Evolutionary conservation across 2,329 filamentous ascomycete genomes (phyloP).

Genomic region (Didymella segeticola): DNA sequence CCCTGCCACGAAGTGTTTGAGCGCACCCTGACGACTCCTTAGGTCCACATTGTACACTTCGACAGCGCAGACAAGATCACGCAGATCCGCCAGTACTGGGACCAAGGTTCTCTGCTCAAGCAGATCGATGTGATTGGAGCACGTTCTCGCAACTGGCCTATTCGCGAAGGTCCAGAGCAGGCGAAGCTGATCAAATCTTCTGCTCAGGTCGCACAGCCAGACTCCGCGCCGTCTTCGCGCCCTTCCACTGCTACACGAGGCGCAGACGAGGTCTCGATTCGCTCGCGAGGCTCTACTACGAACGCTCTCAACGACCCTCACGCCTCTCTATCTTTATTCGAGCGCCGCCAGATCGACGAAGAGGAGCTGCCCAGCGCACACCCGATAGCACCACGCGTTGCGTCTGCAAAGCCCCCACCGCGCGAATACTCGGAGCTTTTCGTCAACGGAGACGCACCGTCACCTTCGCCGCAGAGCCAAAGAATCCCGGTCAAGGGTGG

Average conservation of each 20-base stretch:
- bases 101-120: conserved; percentile 91
- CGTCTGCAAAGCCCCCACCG: conserved; percentile 73
- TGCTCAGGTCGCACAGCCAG: conserved; percentile 44
- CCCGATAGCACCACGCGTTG: conserved; percentile 64
- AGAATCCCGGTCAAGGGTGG: conserved; percentile 54
- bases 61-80: conserved; percentile 77
- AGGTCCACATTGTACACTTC: conserved; percentile 82
- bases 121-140: conserved; percentile 92
- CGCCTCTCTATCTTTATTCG: conserved; percentile 77
- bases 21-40: conserved; percentile 18
- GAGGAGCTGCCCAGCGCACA: conserved; percentile 55
- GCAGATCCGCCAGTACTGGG: conserved; percentile 91
- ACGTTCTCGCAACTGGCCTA: conserved; percentile 92
- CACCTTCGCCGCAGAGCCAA: conserved; percentile 50
- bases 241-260: conserved; percentile 44
- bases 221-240: conserved; percentile 39
- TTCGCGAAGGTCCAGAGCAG: conserved; percentile 86
- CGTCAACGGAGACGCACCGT: conserved; percentile 55
- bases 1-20: not conserved
- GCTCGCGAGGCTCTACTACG: conserved; percentile 49
- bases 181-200: conserved; percentile 73
- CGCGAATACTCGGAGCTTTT: conserved; percentile 76
- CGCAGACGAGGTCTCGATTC: conserved; percentile 42
- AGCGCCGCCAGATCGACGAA: conserved; percentile 69
- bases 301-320: conserved; percentile 57